Evolutionary conservation across 768 basidiomycete species (phyloP).

Genomic region (Phanerochaete carnosa): DNA sequence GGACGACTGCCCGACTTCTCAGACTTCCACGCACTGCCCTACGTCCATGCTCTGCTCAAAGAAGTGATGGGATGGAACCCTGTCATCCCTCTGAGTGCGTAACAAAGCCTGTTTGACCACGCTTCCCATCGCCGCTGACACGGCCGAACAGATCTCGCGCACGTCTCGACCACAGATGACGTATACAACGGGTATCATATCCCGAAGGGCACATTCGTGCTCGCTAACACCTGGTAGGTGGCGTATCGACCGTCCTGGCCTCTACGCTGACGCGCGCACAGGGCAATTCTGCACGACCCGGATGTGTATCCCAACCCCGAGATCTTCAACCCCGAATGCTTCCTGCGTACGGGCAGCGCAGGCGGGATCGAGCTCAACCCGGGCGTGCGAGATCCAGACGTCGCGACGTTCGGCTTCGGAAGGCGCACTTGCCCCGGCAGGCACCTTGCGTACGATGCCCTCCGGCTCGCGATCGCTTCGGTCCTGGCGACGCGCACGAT

Average conservation of each 20-base stretch:
- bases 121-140: neutral
- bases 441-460: neutral
- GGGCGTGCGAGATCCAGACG: neutral
- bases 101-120: neutral
- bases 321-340: conserved; percentile 18
- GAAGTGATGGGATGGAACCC: conserved; percentile 34
- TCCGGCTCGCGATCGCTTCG: neutral
- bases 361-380: neutral
- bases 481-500: conserved; percentile 3
- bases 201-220: conserved; percentile 9
- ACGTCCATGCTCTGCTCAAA: conserved; percentile 20
- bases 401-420: conserved; percentile 9
- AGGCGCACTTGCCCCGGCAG: neutral
- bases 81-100: conserved; percentile 29
- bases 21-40: conserved; percentile 22
- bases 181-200: conserved; percentile 18
- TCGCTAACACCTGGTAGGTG: conserved; percentile 11
- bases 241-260: neutral
- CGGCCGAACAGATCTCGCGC: conserved; percentile 14
- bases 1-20: conserved; percentile 23
- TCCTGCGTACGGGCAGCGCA: neutral
- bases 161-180: conserved; percentile 19
- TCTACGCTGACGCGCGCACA: neutral
- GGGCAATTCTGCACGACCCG: conserved; percentile 39
- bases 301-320: conserved; percentile 27